These are phyloP conservation scores for Pseudocercospora crystallina DNA, from an alignment of 2,329 filamentous ascomycete genomes.

Conservation along the genomic window DNA sequence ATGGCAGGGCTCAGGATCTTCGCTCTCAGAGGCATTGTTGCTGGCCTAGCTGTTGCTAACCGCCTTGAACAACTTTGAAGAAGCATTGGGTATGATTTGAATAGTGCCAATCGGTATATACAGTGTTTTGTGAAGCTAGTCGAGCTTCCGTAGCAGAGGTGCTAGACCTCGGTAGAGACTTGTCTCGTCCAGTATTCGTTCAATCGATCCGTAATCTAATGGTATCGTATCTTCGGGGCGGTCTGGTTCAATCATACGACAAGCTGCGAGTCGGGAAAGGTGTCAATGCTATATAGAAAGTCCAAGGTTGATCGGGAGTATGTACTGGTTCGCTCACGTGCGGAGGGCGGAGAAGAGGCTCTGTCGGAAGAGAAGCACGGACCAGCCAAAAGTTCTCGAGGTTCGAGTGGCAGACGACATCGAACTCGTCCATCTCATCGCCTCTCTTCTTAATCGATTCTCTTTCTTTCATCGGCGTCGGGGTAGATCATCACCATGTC, in stretches of 20 bases:
- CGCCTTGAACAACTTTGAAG: constrained; percentile 43
- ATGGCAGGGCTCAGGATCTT: constrained; percentile 39
- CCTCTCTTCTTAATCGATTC: constrained; percentile 6
- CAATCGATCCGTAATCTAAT: not conserved
- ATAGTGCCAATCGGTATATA: not conserved
- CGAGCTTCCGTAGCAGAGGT: constrained; percentile 14
- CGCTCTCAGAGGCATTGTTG: constrained; percentile 75
- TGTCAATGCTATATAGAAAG: too few relatives aligned
- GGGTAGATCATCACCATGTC: constrained; percentile 58
- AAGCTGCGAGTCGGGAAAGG: too few relatives aligned
- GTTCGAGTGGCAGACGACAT: not conserved
- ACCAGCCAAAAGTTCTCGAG: not conserved
- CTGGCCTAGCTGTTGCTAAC: constrained; percentile 40
- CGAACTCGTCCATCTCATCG: constrained; percentile 1
- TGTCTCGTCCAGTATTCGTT: not conserved
- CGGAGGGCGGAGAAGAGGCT: not conserved
- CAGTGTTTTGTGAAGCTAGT: constrained; percentile 8
- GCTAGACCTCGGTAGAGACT: constrained; percentile 12
- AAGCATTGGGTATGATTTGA: constrained; percentile 43
- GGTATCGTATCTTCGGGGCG: too few relatives aligned
- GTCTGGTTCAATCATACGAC: too few relatives aligned
- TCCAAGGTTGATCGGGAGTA: not conserved
- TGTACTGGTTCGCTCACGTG: not conserved
- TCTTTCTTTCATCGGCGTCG: constrained; percentile 12
- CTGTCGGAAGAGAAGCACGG: too few relatives aligned